Base-by-base conservation (phyloP, 1,284 basidiomycete genomes). In the Moniliella sp. region DNA sequence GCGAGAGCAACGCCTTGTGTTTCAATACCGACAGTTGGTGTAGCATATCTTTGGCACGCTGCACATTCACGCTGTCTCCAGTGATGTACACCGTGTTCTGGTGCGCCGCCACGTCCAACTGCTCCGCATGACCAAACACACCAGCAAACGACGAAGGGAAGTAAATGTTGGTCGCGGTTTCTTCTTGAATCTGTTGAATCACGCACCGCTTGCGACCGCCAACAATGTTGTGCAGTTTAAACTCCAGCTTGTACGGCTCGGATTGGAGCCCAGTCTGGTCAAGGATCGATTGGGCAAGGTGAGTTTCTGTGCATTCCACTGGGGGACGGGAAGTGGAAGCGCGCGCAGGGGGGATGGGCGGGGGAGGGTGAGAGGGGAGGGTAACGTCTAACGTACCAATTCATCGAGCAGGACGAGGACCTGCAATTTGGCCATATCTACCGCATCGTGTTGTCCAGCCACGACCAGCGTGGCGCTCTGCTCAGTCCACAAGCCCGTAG, bases 121-220 rank as follows among this genome's bases (percentile, higher is more conserved):
- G 25, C 11, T 27, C 30, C 7, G 15, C 35, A 36, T 76, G 74
- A 15, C 43, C 42, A 29, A 86, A 68, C 13, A 86, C 71, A 29
- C 80, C 82, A 45, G 84, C 78, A 33, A 94, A 67, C 27, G 83
- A 76, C 4, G 82, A 81, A 17, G 88, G 83, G 43, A 82, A 70
- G 62, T 94, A 97, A 39, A 97, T 81, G 57, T 88, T 97, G 36
- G 88, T 93, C 0, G 76, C 84, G 0, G 88, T 94, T 62, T 94
- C 84, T 62, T 94, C 84, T 61, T 93, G 82, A 36, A 97, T 91
- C 4, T 76, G 70, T 62, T 94, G 88, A 26, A 97, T 67, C 15
- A 78, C 70, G 36, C 69, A 69, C 29, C 88, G 78, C 64, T 93
- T 91, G 41, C 81, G 75, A 13, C 81, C 82, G 8, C 81, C 78